These are phyloP conservation scores for Thecaphora thlaspeos DNA, from an alignment of 1,284 basidiomycete species.

Conservation along the genomic window DNA sequence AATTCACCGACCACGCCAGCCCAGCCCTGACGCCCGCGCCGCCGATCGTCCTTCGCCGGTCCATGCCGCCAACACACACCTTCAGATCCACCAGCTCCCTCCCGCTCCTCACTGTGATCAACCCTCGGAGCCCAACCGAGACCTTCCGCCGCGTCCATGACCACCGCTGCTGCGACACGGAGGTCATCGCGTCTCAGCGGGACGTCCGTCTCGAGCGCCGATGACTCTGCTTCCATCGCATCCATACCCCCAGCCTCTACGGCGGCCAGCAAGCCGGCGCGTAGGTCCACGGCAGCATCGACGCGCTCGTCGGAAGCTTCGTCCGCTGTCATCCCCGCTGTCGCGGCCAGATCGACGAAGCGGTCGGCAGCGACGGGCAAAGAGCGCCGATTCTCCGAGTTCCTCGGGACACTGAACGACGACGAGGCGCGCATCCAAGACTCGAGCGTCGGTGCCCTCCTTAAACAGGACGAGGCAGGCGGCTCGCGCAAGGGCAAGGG, in stretches of 20 bases:
- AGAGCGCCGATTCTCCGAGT: constrained; percentile 26
- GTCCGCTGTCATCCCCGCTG: constrained; percentile 29
- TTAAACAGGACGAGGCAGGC: constrained; percentile 5
- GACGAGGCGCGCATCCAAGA: constrained; percentile 22
- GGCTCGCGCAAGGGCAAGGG: not conserved
- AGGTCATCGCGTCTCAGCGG: constrained; percentile 29
- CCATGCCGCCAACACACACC: not conserved
- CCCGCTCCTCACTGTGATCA: not conserved
- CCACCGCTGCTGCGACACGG: constrained; percentile 18
- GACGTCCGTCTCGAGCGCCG: constrained; percentile 12
- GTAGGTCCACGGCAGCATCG: constrained; percentile 6
- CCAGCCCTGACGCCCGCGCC: no score
- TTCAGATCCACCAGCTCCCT: not conserved
- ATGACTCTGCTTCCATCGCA: constrained; percentile 10
- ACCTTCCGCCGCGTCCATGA: not conserved
- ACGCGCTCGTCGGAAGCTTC: constrained; percentile 29
- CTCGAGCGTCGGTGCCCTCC: constrained; percentile 26
- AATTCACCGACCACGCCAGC: no score
- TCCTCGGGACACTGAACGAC: constrained; percentile 19
- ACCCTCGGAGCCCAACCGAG: not conserved
- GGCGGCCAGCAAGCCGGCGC: constrained; percentile 3
- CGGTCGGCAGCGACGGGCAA: constrained; percentile 11
- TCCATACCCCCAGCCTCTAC: constrained; percentile 10
- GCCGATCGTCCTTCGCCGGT: not conserved
- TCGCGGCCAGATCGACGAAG: constrained; percentile 25